Evolutionary conservation across 1,139 yeast species (phyloP), one percentile per base, ranked within the genome.

Genomic region (Wickerhamomyces sp.): DNA sequence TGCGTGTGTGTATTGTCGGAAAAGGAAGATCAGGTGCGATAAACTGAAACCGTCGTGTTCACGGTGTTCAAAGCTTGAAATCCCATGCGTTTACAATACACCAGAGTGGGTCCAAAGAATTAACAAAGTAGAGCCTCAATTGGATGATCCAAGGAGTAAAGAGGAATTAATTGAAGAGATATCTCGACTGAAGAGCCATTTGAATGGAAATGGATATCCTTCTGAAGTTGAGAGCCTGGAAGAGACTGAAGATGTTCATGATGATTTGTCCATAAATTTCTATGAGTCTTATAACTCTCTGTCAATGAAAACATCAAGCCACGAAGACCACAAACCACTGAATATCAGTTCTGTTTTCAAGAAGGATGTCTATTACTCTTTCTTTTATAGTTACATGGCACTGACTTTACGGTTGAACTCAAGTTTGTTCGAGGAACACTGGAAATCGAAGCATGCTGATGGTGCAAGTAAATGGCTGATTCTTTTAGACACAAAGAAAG

Each of bases 301-400:
- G 5, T 33, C 47, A 6, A 25, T 48, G 31, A 48, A 49, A 33
- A 37, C 31, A 3, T 47, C 52, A 5, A 45, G 50, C 20, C 48
- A 46, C 24, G 55, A 47, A 25, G 50, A 48, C 15, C 43, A 43
- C 19, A 51, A 45, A 20, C 54, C 52, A 2, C 37, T 49, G 24
- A 41, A 38, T 25, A 21, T 42, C 3, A 22, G 43, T 7, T 27
- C 49, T 0, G 18, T 45, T 2, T 38, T 36, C 25, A 48, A 44
- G 33, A 42, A 37, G 27, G 54, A 51, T 22, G 48, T 40, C 22
- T 51, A 51, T 28, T 33, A 32, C 9, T 34, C 51, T 0, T 47
- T 51, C 33, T 45, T 47, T 39, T 31, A 37, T 1, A 44, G 47
- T 18, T 46, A 45, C 17, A 31, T 45, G 15, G 40, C 41, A 17